These are phyloP conservation scores for Closterium sp. DNA, from an alignment of 139 green algal genomes.

Conservation along the genomic window DNA sequence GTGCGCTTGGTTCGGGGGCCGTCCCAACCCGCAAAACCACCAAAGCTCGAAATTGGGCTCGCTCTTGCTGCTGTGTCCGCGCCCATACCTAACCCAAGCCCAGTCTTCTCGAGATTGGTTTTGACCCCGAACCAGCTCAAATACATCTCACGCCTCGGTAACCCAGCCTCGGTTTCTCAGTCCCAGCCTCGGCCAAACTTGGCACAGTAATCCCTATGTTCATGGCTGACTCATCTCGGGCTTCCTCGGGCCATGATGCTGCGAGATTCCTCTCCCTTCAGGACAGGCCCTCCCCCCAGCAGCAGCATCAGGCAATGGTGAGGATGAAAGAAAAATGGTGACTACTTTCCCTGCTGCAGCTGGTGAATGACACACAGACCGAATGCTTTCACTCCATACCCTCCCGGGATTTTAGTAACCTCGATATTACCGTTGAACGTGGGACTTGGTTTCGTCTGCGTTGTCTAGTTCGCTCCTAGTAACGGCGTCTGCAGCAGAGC, in stretches of 20 bases:
- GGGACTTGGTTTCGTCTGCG: not conserved
- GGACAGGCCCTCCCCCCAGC: too few species aligned
- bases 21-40: too few species aligned
- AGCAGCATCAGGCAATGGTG: not conserved
- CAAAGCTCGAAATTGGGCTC: too few species aligned
- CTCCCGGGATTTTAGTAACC: not conserved
- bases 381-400: not conserved
- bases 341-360: too few species aligned
- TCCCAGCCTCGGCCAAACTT: not conserved
- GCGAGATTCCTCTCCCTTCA: too few species aligned
- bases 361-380: too few species aligned
- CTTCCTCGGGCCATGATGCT: too few species aligned
- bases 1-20: not conserved
- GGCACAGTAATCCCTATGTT: too few species aligned
- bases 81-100: too few species aligned
- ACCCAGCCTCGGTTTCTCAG: not conserved
- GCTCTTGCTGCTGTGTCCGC: too few species aligned
- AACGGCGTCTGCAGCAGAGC: not conserved
- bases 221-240: too few species aligned
- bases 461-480: not conserved
- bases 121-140: not conserved
- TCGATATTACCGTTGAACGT: not conserved
- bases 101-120: not conserved
- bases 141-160: not conserved
- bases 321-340: too few species aligned